Evolutionary conservation across 345 rosid genomes (phyloP), one percentile per base, ranked within the genome.

Genomic region (Eucalyptus sideroxylon): DNA sequence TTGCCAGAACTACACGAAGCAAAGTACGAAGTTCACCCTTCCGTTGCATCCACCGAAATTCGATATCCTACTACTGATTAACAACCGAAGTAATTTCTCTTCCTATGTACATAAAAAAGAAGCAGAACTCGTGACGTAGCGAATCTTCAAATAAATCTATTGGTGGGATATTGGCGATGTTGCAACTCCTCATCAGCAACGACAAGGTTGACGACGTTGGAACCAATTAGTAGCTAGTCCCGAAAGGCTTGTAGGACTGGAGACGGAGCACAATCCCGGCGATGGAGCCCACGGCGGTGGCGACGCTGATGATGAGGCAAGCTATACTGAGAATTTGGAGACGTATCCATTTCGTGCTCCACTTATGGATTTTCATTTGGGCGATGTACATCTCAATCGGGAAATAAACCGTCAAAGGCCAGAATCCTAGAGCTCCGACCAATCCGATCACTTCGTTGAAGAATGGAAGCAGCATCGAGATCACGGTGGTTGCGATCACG

Each of bases 351-450:
- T 90, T 95, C 44, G 93, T 93, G 92, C 98, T 91, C 98, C 99
- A 98, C 67, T 90, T 95, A 31, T 93, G 94, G 72, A 97, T 93
- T 91, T 88, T 93, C 95, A 91, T 97, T 19, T 94, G 98, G 8
- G 87, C 92, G 77, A 96, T 94, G 89, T 95, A 98, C 99, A 98
- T 96, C 93, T 97, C 97, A 24, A 97, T 94, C 0, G 99, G 99
- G 92, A 95, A 96, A 88, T 96, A 96, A 24, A 97, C 99, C 0
- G 98, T 95, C 24, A 98, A 86, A 16, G 99, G 99, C 98, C 99
- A 98, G 86, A 96, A 98, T 67, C 98, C 99, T 2, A 98, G 77
- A 2, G 99, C 99, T 5, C 99, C 99, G 16, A 98, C 95, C 23
- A 98, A 91, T 42, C 99, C 98, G 10, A 95, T 97, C 2, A 96